Base-by-base conservation (phyloP, 2,329 filamentous ascomycete genomes). In the Hawksworthiomyces lignivorus region DNA sequence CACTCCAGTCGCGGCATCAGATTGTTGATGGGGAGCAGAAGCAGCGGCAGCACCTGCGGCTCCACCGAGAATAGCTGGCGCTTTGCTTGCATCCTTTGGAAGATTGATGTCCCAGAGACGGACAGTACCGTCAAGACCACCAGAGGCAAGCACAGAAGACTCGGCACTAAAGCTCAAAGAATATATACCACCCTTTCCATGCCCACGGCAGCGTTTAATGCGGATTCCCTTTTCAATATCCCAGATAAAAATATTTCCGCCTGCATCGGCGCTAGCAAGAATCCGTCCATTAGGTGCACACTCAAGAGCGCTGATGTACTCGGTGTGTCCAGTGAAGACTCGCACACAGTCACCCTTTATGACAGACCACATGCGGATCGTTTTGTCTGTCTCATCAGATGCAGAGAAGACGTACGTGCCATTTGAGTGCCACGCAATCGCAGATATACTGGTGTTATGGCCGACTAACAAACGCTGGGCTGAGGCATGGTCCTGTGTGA, bases 341-440 rank as follows among this genome's bases (percentile, higher is more conserved):
- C 92, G 84, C 5, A 96, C 86, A 27, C 88, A 87, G 48, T 82
- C 81, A 21, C 92, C 92, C 8, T 84, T 90, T 10, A 80, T 75
- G n/a, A 96, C 77, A 9, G 88, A 82, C 92, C 92, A 98, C 90
- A 98, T 97, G 22, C 92, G 82, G 26, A 97, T 86, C 1, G 88
- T 92, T 61, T 90, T 90, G 62, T 98, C 79, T 7, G 72, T 76
- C 56, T 81, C 89, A 51, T 85, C 85, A 11, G 87, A 94, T 4
- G 85, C 88, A 0, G 92, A 96, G 62, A 98, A 96, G 33, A 96
- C 70, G 54, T 97, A 98, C 6, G 84, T 79, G 15, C 87, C 87
- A 58, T 98, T 98, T 0, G 90, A 87, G 55, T 98, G 92, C 80
- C 92, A 98, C 12, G 84, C 73, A n/a, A 96, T 73, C 32, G 82